Evolutionary conservation across 345 rosid species (phyloP).

Genomic region (Gossypium mustelinum): DNA sequence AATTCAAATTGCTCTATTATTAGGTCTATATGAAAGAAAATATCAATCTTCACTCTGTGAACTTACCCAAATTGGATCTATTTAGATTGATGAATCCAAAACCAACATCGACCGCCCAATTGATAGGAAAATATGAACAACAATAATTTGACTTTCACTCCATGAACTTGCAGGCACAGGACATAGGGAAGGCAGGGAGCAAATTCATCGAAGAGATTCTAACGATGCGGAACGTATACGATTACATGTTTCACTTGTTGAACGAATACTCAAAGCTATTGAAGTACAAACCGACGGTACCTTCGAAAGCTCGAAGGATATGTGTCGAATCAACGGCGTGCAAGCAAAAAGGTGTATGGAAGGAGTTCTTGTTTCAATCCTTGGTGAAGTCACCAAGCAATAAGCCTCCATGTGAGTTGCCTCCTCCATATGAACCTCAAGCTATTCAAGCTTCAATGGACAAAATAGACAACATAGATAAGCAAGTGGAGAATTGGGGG

Average conservation of each 20-base stretch:
- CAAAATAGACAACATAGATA: conserved; percentile 30
- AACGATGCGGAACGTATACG: conserved; percentile 48
- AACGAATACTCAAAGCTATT: conserved; percentile 43
- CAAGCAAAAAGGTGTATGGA: conserved; percentile 26
- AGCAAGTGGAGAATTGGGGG: conserved; percentile 55
- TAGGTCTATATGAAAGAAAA: neutral
- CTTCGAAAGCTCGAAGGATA: conserved; percentile 31
- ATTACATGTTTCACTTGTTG: conserved; percentile 54
- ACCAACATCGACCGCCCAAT: too few relatives aligned
- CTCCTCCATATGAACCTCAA: conserved; percentile 35
- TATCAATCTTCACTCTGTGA: neutral
- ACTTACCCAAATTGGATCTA: too few relatives aligned
- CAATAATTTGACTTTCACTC: neutral
- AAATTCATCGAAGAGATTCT: conserved; percentile 39
- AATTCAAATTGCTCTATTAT: too few relatives aligned
- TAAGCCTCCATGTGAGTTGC: conserved; percentile 40
- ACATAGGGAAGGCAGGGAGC: conserved; percentile 47
- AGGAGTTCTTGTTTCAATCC: conserved; percentile 45
- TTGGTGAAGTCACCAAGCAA: conserved; percentile 41
- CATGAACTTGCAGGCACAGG: conserved; percentile 35
- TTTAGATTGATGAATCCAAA: too few relatives aligned
- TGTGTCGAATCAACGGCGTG: conserved; percentile 47
- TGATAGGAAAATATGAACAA: too few relatives aligned
- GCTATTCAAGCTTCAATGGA: conserved; percentile 31
- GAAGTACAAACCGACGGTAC: conserved; percentile 41